phyloP scores from a whole-genome alignment of 2,329 filamentous ascomycete genomes.

The Fusarium caatingaense region DNA sequence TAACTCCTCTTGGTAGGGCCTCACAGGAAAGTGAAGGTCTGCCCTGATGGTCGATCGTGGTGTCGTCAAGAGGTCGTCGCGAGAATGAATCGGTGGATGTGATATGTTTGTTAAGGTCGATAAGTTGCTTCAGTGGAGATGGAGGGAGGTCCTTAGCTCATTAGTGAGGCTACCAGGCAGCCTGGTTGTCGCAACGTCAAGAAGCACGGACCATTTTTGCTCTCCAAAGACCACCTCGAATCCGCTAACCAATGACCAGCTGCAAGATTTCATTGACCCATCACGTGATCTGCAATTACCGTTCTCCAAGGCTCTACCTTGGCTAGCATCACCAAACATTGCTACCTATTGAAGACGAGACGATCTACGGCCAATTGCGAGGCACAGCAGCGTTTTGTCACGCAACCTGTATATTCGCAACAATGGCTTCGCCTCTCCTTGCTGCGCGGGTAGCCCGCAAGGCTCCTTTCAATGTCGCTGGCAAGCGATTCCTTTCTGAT shows the following conservation, averaged over 20 bases:
- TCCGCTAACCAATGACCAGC: conserved; percentile 27
- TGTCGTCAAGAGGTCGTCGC: conserved; percentile 5
- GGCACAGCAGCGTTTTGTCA: conserved; percentile 47
- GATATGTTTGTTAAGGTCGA: conserved; percentile 23
- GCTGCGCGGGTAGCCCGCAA: conserved; percentile 65
- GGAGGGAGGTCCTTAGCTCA: conserved; percentile 39
- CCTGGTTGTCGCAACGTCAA: conserved; percentile 50
- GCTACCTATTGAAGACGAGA: conserved; percentile 37
- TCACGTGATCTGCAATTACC: conserved; percentile 46
- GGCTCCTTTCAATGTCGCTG: conserved; percentile 59
- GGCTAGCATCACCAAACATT: conserved; percentile 43
- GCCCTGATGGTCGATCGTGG: neutral
- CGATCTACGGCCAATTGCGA: conserved; percentile 49
- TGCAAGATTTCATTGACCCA: conserved; percentile 38
- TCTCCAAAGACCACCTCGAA: neutral
- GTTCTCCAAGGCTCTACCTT: conserved; percentile 42
- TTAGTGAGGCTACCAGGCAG: conserved; percentile 55
- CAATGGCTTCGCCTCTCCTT: conserved; percentile 68
- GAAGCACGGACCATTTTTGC: conserved; percentile 40
- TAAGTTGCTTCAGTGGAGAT: conserved; percentile 39
- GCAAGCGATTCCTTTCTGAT: conserved; percentile 75
- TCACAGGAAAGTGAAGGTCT: neutral
- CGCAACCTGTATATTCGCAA: conserved; percentile 49
- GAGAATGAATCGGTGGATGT: conserved; percentile 2
- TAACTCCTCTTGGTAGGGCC: neutral